A percentile compares a stretch with the other conserved stretches of the same genome.
Conservation (phyloP, 331 rosid genomes). For the Saraca asoca region DNA sequence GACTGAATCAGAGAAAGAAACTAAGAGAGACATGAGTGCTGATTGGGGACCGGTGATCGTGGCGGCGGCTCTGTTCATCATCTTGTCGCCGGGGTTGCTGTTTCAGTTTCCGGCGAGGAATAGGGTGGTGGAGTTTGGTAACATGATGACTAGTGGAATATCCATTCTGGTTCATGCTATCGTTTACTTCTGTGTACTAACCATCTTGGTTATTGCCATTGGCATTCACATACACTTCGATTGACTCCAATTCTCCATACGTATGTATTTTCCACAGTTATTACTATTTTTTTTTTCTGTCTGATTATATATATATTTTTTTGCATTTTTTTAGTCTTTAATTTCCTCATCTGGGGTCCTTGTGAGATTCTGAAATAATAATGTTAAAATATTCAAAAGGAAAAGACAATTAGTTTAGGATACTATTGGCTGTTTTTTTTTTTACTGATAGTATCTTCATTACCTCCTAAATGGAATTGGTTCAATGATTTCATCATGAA, state of each 20-base stretch:
- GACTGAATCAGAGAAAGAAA: no score
- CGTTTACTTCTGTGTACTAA: slow-evolving; percentile 77
- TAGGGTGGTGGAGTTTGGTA: slow-evolving; percentile 86
- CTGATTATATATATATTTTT: slow-evolving; percentile 2
- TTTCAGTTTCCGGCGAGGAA: slow-evolving; percentile 80
- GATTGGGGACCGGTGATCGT: slow-evolving; percentile 93
- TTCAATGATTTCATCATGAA: no score
- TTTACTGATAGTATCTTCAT: slow-evolving; percentile 2
- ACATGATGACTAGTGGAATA: slow-evolving; percentile 96
- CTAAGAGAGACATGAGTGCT: slow-evolving; percentile 53
- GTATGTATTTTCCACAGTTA: neutral
- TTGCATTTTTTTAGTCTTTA: neutral
- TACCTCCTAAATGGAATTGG: no score
- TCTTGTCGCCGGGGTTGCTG: slow-evolving; percentile 86
- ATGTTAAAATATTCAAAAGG: slow-evolving; percentile 32
- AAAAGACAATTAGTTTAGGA: slow-evolving; percentile 4
- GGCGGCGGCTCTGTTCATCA: slow-evolving; percentile 77
- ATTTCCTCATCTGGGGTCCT: slow-evolving; percentile 28
- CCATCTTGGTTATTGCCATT: slow-evolving; percentile 78
- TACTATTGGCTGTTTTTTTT: neutral
- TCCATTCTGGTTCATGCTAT: slow-evolving; percentile 90
- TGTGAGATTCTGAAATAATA: neutral
- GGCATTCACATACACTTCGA: slow-evolving; percentile 87
- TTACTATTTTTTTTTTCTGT: neutral
- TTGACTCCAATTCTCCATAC: slow-evolving; percentile 29